A percentile compares a stretch with the other conserved stretches of the same genome.
Conservation (phyloP, 129 eudicot species). For the Artemisia annua region DNA sequence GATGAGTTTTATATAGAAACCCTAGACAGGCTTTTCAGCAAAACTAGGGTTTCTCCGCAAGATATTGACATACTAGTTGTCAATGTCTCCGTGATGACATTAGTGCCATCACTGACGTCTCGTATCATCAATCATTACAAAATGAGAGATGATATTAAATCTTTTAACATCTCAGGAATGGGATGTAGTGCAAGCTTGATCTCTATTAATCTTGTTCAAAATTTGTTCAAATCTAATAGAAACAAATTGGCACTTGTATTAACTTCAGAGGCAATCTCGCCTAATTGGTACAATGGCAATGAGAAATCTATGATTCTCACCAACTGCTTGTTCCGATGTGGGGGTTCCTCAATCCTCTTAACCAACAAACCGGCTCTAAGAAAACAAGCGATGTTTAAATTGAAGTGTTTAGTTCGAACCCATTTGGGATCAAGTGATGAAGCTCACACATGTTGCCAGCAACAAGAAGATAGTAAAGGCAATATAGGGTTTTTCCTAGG, state of each 20-base stretch:
- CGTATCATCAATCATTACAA: slow-evolving; percentile 61
- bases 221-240: slow-evolving; percentile 49
- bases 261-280: slow-evolving; percentile 75
- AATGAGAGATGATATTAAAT: slow-evolving; percentile 74
- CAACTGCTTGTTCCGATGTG: slow-evolving; percentile 73
- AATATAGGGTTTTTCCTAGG: slow-evolving; percentile 63
- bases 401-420: slow-evolving; percentile 69
- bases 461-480: slow-evolving; percentile 64
- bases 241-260: slow-evolving; percentile 62
- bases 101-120: slow-evolving; percentile 58
- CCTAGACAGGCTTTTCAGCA: slow-evolving; percentile 33
- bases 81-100: slow-evolving; percentile 68
- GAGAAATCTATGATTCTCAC: slow-evolving; percentile 82
- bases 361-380: slow-evolving; percentile 25
- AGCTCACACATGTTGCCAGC: slow-evolving; percentile 57
- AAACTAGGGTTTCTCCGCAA: slow-evolving; percentile 40
- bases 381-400: slow-evolving; percentile 59
- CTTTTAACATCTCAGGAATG: slow-evolving; percentile 80
- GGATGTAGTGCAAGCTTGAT: slow-evolving; percentile 90
- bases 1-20: slow-evolving; percentile 44
- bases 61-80: slow-evolving; percentile 84
- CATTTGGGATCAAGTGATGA: slow-evolving; percentile 80
- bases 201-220: slow-evolving; percentile 58
- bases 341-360: slow-evolving; percentile 71
- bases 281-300: slow-evolving; percentile 79